These are phyloP conservation scores for Argentina anserina DNA, from an alignment of 306 rosid species.

Conservation along the genomic window DNA sequence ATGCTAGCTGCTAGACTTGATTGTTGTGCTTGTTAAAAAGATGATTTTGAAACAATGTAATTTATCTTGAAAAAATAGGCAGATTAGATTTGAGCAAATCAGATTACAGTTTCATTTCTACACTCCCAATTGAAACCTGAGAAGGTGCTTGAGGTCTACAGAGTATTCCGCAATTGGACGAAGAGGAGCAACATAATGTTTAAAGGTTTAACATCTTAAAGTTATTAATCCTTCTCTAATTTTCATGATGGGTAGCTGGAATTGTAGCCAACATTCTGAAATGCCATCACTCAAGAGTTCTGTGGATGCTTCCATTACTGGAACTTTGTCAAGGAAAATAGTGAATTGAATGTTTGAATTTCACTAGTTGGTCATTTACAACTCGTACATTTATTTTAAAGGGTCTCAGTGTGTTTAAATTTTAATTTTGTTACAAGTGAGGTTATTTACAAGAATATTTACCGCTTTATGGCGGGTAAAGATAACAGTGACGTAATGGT, in stretches of 20 bases:
- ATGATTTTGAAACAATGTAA: neutral
- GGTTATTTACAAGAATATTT: too few species aligned
- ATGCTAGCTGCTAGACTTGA: slow-evolving; percentile 4
- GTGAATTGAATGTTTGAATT: neutral
- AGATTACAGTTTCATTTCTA: neutral
- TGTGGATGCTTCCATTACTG: neutral
- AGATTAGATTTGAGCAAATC: neutral
- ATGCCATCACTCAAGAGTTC: neutral
- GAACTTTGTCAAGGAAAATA: neutral
- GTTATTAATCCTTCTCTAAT: neutral
- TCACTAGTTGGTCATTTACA: neutral
- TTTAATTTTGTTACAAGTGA: too few species aligned
- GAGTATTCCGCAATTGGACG: neutral
- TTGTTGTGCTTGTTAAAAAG: neutral
- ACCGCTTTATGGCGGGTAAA: neutral
- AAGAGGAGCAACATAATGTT: neutral
- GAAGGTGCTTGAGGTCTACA: neutral
- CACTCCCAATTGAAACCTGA: neutral
- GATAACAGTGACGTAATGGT: neutral
- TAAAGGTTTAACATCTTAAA: neutral
- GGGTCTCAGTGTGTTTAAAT: too few species aligned
- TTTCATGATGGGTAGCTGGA: neutral
- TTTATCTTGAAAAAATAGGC: neutral
- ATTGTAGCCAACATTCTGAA: neutral
- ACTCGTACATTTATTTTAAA: too few species aligned